Evolutionary conservation across 192 early-diverging fungal genomes (phyloP), one percentile per base, ranked within the genome.

Genomic region (Phycomyces nitens): DNA sequence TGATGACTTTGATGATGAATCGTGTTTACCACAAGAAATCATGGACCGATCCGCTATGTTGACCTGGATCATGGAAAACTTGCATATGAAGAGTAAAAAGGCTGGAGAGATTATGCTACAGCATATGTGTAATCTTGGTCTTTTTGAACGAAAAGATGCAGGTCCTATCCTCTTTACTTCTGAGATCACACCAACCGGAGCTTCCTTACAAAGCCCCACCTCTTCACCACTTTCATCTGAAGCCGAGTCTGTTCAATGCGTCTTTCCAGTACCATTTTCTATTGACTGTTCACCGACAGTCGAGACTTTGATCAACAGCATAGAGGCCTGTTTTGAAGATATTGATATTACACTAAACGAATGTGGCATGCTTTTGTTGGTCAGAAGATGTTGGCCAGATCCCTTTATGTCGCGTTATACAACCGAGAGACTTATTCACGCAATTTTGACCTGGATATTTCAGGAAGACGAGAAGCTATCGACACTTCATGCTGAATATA

Each of bases 381-480:
- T 76, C 1, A 56, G 78, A 34, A 67, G 79, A 20, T 81, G 81
- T 34, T 85, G 81, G 80, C 84, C 84, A 11, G 84, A 83, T 60
- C 78, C 81, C 21, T 82, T 82, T 65, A 78, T 81, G 68, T 83
- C 84, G 1, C 62, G 61, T 39, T 81, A 82, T 56, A 80, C 80
- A 26, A 58, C 62, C 1, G 78, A 85, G 50, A 58, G 81, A 39
- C 53, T 85, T 5, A 52, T 82, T 11, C 64, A 74, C 26, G 64
- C 76, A 18, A 61, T 83, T 9, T 69, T 85, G 24, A 61, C 70
- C 21, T 85, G 84, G 84, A 52, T 75, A 5, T 66, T 77, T 23
- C 40, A 73, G 42, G 84, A 83, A 53, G 84, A 85, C 63, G 80
- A 83, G 15, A 75, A 77, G 16, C 61, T 85, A 23, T 60, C 78